A percentile compares a stretch with the other conserved stretches of the same genome.
Conservation (phyloP, 129 eudicot genomes). For the Tagetes erecta region DNA sequence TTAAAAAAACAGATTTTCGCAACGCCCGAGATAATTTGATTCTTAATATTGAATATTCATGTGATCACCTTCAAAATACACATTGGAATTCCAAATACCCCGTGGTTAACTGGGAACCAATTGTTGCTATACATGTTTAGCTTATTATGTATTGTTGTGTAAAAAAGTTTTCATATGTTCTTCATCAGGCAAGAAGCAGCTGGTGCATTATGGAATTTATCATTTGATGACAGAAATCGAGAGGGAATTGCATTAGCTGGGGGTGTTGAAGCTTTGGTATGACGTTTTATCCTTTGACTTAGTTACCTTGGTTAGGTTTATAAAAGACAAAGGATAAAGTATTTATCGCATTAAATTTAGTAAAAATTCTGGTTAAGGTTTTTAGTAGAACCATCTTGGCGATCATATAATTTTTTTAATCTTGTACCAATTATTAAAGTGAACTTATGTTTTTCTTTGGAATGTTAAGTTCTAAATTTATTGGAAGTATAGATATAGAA, state of each 20-base stretch:
- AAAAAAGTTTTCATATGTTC: not conserved
- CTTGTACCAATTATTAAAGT: not conserved
- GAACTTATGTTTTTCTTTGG: not conserved
- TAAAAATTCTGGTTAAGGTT: not conserved
- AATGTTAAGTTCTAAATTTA: not conserved
- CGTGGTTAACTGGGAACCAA: no score
- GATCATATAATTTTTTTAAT: not conserved
- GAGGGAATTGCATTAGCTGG: slow-evolving; percentile 94
- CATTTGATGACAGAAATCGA: slow-evolving; percentile 95
- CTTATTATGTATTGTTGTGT: not conserved
- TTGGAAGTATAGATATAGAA: not conserved
- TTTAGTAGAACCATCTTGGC: not conserved
- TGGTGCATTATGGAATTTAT: slow-evolving; percentile 96
- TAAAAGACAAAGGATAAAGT: not conserved
- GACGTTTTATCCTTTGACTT: slow-evolving; percentile 27
- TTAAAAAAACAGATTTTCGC: slow-evolving; percentile 8
- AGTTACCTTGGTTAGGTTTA: slow-evolving; percentile 10
- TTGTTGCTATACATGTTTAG: not conserved
- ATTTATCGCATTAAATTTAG: not conserved
- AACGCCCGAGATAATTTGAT: not conserved
- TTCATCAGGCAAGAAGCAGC: slow-evolving; percentile 93
- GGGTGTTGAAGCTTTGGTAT: slow-evolving; percentile 98
- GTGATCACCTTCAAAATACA: not conserved
- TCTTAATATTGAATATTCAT: slow-evolving; percentile 3
- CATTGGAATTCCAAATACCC: no score